Percentiles rank a stretch among this genome's conserved stretches.
phyloP scores from a whole-genome alignment of 2,329 filamentous ascomycete genomes.

The Hypoxylon sp. region DNA sequence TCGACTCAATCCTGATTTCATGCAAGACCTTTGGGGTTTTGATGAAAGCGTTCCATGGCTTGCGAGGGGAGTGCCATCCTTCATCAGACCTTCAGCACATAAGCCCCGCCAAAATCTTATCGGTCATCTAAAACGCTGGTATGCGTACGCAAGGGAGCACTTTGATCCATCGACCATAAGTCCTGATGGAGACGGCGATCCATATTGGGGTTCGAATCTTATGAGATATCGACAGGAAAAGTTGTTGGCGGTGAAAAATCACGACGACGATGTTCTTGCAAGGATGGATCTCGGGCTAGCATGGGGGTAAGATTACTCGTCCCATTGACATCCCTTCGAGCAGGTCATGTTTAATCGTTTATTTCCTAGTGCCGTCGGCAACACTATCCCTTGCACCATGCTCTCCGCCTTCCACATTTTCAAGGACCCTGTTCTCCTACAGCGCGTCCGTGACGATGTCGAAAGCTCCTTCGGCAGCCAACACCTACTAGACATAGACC shows the following conservation, averaged over 20 bases:
- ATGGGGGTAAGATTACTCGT: background rate
- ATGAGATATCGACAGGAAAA: slow-evolving; percentile 41
- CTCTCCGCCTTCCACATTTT: background rate
- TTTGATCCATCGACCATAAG: slow-evolving; percentile 39
- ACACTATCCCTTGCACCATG: background rate
- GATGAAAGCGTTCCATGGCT: slow-evolving; percentile 39
- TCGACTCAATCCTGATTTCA: slow-evolving; percentile 38
- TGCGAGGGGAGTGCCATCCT: slow-evolving; percentile 35
- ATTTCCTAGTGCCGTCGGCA: background rate
- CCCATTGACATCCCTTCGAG: background rate
- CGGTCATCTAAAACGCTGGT: slow-evolving; percentile 42
- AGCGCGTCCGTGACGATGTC: background rate
- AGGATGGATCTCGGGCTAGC: background rate
- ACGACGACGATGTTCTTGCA: background rate
- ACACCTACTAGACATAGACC: background rate
- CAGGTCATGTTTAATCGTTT: background rate
- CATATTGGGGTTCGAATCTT: slow-evolving; percentile 44
- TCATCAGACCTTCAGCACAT: slow-evolving; percentile 36
- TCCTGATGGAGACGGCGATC: slow-evolving; percentile 43
- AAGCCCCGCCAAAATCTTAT: slow-evolving; percentile 27
- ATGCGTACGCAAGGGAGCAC: slow-evolving; percentile 40
- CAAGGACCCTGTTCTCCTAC: background rate
- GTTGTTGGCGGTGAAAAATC: background rate
- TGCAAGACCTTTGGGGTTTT: slow-evolving; percentile 42
- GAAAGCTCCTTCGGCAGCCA: background rate